Evolutionary conservation across 1,284 basidiomycete genomes (phyloP).

Genomic region (Cryptococcus hybrid): DNA sequence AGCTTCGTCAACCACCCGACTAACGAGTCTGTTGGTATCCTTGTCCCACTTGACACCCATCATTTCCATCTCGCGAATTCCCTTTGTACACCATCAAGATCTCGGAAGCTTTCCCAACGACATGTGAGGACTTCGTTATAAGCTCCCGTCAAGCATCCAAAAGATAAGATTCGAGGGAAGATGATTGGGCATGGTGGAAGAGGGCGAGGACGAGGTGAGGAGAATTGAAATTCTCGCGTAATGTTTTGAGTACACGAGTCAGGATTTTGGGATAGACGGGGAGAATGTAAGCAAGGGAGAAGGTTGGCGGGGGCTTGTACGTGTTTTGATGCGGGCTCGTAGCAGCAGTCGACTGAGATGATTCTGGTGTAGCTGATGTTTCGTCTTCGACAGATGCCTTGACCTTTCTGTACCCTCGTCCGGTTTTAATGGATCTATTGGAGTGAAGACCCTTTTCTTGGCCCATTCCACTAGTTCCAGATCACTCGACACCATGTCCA

Average conservation of each 20-base stretch:
- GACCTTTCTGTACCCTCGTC: too few species aligned
- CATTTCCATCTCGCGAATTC: constrained; percentile 71
- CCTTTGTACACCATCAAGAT: constrained; percentile 67
- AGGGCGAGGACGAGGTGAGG: constrained; percentile 79
- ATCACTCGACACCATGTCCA: constrained; percentile 68
- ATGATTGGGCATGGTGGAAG: constrained; percentile 70
- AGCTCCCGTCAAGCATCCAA: constrained; percentile 76
- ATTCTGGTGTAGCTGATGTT: too few species aligned
- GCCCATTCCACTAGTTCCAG: constrained; percentile 75
- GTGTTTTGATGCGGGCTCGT: too few species aligned
- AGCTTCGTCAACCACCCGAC: constrained; percentile 64
- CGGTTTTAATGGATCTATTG: too few species aligned
- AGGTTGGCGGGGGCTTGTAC: background rate
- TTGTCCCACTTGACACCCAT: constrained; percentile 69
- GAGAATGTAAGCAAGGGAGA: constrained; percentile 30
- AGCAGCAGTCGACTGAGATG: too few species aligned
- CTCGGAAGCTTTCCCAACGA: constrained; percentile 75
- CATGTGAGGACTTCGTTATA: constrained; percentile 82
- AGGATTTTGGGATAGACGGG: constrained; percentile 68
- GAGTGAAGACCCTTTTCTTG: constrained; percentile 61
- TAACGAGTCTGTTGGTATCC: constrained; percentile 62
- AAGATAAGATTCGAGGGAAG: constrained; percentile 73
- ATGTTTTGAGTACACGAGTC: constrained; percentile 67
- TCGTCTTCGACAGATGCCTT: too few species aligned
- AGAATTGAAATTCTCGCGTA: constrained; percentile 71